Percentiles rank a stretch among this genome's conserved stretches.
Conservation (phyloP, 441 rosid genomes). For the Gossypium schwendimanii region DNA sequence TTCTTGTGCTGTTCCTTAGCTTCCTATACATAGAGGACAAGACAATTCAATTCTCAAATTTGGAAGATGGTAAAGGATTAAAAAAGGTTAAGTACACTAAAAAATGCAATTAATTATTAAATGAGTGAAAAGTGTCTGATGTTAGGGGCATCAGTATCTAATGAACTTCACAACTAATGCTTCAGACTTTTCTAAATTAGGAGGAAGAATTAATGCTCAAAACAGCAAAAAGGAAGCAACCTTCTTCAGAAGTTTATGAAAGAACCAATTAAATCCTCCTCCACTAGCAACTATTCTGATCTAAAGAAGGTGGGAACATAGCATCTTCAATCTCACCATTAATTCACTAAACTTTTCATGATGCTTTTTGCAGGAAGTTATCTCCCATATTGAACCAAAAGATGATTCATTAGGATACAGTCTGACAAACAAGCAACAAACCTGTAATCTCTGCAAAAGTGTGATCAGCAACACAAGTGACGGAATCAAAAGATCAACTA, state of each 20-base stretch:
- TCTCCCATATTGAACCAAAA: background rate
- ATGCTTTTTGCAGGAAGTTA: background rate
- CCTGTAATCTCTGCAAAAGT: slow-evolving; percentile 78
- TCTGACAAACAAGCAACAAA: slow-evolving; percentile 25
- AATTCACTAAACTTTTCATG: background rate
- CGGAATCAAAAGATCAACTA: slow-evolving; percentile 85
- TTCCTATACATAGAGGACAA: slow-evolving; percentile 45
- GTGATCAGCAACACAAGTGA: slow-evolving; percentile 65
- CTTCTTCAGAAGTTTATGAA: background rate
- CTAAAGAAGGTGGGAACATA: background rate
- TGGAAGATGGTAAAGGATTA: background rate
- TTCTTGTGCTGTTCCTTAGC: slow-evolving; percentile 85
- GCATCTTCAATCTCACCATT: slow-evolving; percentile 1
- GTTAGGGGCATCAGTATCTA: background rate
- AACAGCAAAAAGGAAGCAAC: background rate
- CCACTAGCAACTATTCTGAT: background rate
- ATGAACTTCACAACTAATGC: background rate
- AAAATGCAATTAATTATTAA: background rate
- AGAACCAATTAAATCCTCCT: background rate
- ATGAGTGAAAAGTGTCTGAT: background rate
- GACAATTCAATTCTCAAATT: slow-evolving; percentile 11
- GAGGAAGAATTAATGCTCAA: background rate
- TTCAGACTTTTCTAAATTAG: background rate
- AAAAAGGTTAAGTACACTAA: background rate
- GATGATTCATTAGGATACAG: slow-evolving; percentile 5